Base-by-base conservation (phyloP, 768 basidiomycete genomes). In the Phaffia australis region DNA sequence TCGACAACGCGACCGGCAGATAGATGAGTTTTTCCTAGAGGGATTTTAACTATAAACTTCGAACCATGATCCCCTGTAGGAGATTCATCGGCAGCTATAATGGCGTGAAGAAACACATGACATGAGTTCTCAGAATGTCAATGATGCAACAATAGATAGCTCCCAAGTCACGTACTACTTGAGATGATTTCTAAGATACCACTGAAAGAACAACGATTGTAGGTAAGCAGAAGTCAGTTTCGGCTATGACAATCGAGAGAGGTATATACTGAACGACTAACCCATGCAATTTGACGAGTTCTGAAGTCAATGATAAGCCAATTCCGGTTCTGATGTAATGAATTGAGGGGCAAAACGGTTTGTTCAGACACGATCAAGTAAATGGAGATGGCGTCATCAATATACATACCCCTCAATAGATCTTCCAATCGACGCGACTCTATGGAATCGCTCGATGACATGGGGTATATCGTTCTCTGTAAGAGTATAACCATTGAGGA, bases 401-500 rank as follows among this genome's bases (percentile, higher is more conserved):
- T 5, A 5, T 4, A 23, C 52, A 15, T 5, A 54, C 23, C 52
- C 78, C 66, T 78, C 76, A 23, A 74, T 73, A 15, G 73, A 76
- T 32, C 78, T 72, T 51, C 73, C 74, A 35, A 75, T 73, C 60
- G 72, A 69, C 58, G 75, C 60, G 16, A 76, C 77, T 19, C 79
- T 74, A 65, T 79, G 77, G 61, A 77, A 79, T 58, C 78, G 73
- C 54, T 78, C 76, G 16, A 74, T 74, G 1, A 79, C 73, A 19
- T 67, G 57, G 50, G 67, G 60, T 1, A 75, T 69, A 66, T 78
- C 77, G 46, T 18, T 50, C 52, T 23, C 52, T 54, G 15, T 9
- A 29, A 5, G 4, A 15, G 15, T 23, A 54, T 5, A 23, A 54
- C 16, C 52, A 9, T 54, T 54, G 5, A 15, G 29, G 52, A 54